phyloP scores from a whole-genome alignment of 495 filamentous ascomycete species.

The Niebla homalea region DNA sequence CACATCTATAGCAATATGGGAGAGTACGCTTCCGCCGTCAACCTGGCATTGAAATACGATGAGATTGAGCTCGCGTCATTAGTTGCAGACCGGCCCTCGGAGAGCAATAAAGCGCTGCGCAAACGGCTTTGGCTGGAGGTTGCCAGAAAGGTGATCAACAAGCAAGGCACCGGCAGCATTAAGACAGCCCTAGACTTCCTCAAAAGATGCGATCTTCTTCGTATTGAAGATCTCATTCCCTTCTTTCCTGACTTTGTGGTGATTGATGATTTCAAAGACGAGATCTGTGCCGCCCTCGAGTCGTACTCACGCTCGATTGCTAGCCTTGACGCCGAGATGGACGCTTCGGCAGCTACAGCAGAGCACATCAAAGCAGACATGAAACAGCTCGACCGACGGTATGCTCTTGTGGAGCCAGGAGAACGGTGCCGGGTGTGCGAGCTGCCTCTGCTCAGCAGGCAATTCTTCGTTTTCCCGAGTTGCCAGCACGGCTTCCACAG shows the following conservation, averaged over 20 bases:
- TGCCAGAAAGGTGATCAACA: conserved; percentile 78
- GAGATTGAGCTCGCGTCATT: conserved; percentile 79
- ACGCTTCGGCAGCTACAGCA: conserved; percentile 76
- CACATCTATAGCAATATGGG: conserved; percentile 95
- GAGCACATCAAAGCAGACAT: conserved; percentile 82
- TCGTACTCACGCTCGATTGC: conserved; percentile 86
- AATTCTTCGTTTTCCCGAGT: conserved; percentile 88
- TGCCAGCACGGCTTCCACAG: conserved; percentile 97
- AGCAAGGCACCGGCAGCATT: conserved; percentile 59
- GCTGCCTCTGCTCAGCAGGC: conserved; percentile 69
- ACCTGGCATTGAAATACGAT: conserved; percentile 75
- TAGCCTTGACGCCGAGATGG: conserved; percentile 84
- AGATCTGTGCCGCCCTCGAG: conserved; percentile 88
- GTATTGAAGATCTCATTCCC: conserved; percentile 92
- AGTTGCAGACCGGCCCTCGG: conserved; percentile 76
- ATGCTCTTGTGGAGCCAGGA: conserved; percentile 92
- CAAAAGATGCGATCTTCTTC: conserved; percentile 75
- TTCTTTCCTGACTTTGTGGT: conserved; percentile 99
- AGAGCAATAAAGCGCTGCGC: conserved; percentile 57
- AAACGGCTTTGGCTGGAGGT: conserved; percentile 93
- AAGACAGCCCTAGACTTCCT: conserved; percentile 93
- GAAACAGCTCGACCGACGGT: conserved; percentile 65
- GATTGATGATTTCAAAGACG: conserved; percentile 97
- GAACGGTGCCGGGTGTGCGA: conserved; percentile 84
- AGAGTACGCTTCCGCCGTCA: conserved; percentile 81